Percentiles rank a stretch among this genome's conserved stretches.
phyloP scores from a whole-genome alignment of 352 stramenopile species.

The Synura sp. region DNA sequence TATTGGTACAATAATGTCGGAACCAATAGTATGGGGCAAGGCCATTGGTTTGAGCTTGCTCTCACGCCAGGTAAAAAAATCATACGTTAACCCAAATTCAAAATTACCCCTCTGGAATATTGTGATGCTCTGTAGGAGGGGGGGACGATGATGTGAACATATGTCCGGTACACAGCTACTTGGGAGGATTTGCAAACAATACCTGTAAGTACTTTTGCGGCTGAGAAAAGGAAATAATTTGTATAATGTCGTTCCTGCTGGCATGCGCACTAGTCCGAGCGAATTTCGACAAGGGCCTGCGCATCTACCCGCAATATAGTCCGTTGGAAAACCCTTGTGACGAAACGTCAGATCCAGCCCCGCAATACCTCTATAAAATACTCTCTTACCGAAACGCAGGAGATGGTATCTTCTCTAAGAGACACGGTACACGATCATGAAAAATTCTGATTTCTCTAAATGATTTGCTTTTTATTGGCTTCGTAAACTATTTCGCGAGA shows the following conservation, averaged over 20 bases:
- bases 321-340: constrained; percentile 12
- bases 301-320: constrained; percentile 33
- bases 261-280: too few relatives aligned
- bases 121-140: too few relatives aligned
- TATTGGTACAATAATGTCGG: constrained; percentile 30
- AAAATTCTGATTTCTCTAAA: not conserved
- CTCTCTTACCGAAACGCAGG: constrained; percentile 36
- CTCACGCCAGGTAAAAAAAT: not conserved
- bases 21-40: not conserved
- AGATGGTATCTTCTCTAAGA: constrained; percentile 43
- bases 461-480: too few relatives aligned
- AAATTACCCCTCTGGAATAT: too few relatives aligned
- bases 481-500: too few relatives aligned
- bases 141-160: too few relatives aligned
- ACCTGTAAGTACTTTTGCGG: too few relatives aligned
- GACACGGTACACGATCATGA: constrained; percentile 12
- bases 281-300: constrained; percentile 12
- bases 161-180: constrained; percentile 1
- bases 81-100: not conserved
- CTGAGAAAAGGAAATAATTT: too few relatives aligned
- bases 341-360: not conserved
- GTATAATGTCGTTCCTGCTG: too few relatives aligned
- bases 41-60: constrained; percentile 44
- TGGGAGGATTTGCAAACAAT: constrained; percentile 44
- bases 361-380: constrained; percentile 38